A percentile compares a stretch with the other conserved stretches of the same genome.
Evolutionary conservation across 2,329 filamentous ascomycete species (phyloP).

Genomic region (Penicillium corylophilum): DNA sequence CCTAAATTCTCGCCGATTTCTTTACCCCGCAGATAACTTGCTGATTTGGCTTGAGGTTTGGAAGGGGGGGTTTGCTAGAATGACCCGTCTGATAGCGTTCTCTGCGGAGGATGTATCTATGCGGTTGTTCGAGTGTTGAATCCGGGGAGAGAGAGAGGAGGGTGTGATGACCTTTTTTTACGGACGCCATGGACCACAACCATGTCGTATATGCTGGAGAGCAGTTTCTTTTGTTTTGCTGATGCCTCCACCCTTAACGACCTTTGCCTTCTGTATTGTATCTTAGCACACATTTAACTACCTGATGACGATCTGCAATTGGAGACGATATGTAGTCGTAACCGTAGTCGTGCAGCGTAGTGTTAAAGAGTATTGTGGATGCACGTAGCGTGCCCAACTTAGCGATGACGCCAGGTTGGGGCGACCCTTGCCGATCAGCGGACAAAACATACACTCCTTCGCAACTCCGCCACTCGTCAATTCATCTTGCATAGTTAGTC

Average conservation of each 20-base stretch:
- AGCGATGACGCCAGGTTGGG: constrained; percentile 20
- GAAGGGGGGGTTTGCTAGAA: constrained; percentile 10
- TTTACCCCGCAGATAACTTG: constrained; percentile 17
- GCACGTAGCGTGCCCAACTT: constrained; percentile 4
- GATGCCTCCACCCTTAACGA: constrained; percentile 32
- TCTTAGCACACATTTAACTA: constrained; percentile 43
- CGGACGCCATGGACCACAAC: constrained; percentile 21
- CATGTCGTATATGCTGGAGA: constrained; percentile 21
- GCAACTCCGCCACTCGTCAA: constrained; percentile 1
- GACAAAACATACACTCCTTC: constrained; percentile 13
- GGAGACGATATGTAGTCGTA: constrained; percentile 21
- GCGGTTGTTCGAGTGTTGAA: constrained; percentile 19
- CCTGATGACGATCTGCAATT: constrained; percentile 36
- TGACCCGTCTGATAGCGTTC: not conserved
- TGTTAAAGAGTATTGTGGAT: not conserved
- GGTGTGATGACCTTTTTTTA: constrained; percentile 27
- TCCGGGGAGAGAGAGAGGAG: constrained; percentile 22
- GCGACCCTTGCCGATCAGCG: constrained; percentile 25
- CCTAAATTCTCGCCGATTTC: constrained; percentile 29
- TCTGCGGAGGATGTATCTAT: constrained; percentile 20
- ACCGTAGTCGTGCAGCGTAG: too few species aligned
- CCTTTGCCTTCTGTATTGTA: constrained; percentile 42
- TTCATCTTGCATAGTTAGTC: not conserved
- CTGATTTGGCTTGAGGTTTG: constrained; percentile 13
- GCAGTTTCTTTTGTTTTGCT: constrained; percentile 22